Evolutionary conservation across 352 stramenopile genomes (phyloP).

Genomic region (Ophiocytium majus): DNA sequence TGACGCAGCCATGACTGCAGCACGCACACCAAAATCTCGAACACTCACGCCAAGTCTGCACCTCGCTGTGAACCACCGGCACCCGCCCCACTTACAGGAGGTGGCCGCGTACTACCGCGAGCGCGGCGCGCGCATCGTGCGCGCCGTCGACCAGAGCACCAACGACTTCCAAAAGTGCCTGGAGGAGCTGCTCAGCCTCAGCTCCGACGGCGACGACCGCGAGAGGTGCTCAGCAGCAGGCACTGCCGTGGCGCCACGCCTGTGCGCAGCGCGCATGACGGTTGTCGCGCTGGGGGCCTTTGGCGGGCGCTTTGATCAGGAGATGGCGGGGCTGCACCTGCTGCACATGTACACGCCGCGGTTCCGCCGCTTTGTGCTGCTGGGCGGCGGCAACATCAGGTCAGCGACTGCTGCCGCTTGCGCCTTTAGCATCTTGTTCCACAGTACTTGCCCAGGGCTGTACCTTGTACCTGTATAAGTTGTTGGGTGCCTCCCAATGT

Average conservation of each 20-base stretch:
- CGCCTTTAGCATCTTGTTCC: too few relatives aligned
- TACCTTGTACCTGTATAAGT: too few relatives aligned
- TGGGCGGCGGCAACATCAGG: constrained; percentile 80
- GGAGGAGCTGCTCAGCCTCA: not conserved
- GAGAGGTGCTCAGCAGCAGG: not conserved
- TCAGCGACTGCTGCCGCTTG: too few relatives aligned
- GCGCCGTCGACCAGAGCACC: constrained; percentile 71
- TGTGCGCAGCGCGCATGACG: constrained; percentile 42
- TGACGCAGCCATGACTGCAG: too few relatives aligned
- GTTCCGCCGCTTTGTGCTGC: constrained; percentile 76
- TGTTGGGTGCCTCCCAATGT: too few relatives aligned
- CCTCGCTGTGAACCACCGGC: too few relatives aligned
- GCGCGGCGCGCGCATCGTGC: constrained; percentile 59
- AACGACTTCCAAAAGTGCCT: constrained; percentile 90
- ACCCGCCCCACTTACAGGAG: too few relatives aligned
- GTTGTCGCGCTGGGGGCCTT: constrained; percentile 88
- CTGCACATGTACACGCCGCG: constrained; percentile 77
- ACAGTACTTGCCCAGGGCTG: too few relatives aligned
- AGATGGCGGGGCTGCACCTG: constrained; percentile 90
- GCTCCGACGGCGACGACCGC: not conserved
- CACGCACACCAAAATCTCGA: too few relatives aligned
- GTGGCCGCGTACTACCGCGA: constrained; percentile 77
- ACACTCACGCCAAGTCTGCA: too few relatives aligned
- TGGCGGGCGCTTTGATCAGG: constrained; percentile 92
- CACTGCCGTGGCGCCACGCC: not conserved